Percentiles rank a stretch among this genome's conserved stretches.
Conservation (phyloP, 257 asterid genomes). For the Gynochthodes officinalis region DNA sequence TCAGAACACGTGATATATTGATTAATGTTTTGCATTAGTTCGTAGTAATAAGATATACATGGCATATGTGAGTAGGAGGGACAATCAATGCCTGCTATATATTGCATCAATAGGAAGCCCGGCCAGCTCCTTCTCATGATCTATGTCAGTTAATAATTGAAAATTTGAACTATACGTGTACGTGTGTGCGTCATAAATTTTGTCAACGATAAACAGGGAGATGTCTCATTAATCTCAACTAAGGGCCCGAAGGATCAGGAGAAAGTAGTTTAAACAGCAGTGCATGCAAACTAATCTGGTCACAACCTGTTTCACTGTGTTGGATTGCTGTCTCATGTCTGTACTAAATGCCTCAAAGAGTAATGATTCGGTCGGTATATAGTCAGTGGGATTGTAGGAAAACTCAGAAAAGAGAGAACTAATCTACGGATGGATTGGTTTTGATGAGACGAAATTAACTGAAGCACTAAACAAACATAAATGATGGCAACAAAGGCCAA, state of each 20-base stretch:
- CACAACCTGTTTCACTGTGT: not conserved
- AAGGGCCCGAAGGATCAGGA: not conserved
- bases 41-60: too few relatives aligned
- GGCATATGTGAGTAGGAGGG: too few relatives aligned
- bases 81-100: too few relatives aligned
- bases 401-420: not conserved
- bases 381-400: not conserved
- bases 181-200: too few relatives aligned
- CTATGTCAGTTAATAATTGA: not conserved
- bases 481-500: slow-evolving; percentile 34
- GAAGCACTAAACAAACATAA: too few relatives aligned
- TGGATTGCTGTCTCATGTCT: slow-evolving; percentile 24
- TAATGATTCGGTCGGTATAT: slow-evolving; percentile 50
- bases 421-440: too few relatives aligned
- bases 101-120: too few relatives aligned
- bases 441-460: too few relatives aligned
- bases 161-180: too few relatives aligned
- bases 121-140: too few relatives aligned
- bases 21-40: too few relatives aligned
- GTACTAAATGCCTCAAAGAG: slow-evolving; percentile 31
- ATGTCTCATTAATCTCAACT: not conserved
- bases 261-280: slow-evolving; percentile 8
- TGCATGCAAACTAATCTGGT: not conserved
- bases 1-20: too few relatives aligned
- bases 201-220: not conserved